Conservation (phyloP, 805 yeast genomes). For the Wickerhamiella brachini region DNA sequence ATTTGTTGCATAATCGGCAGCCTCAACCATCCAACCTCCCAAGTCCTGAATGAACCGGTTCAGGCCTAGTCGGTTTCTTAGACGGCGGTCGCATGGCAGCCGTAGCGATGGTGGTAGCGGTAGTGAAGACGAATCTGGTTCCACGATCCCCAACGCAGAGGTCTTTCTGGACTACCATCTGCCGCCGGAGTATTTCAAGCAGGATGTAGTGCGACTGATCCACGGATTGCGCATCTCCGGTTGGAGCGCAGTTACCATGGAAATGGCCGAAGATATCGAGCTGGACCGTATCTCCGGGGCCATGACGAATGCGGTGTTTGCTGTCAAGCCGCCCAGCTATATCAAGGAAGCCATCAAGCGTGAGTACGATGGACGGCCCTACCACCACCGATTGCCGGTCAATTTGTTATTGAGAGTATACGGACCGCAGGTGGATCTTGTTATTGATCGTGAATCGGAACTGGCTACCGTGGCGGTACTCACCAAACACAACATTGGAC, state of each 20-base stretch:
- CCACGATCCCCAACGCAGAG: constrained; percentile 27
- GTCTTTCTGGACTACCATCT: constrained; percentile 59
- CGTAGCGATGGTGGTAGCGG: constrained; percentile 3
- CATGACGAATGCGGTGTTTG: constrained; percentile 78
- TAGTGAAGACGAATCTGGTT: constrained; percentile 4
- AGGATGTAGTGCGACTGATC: constrained; percentile 55
- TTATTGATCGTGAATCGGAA: constrained; percentile 79
- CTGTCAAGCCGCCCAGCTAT: constrained; percentile 43
- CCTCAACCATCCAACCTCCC: constrained; percentile 1
- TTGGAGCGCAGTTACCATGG: constrained; percentile 50
- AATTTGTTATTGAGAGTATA: constrained; percentile 63
- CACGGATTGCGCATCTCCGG: constrained; percentile 55
- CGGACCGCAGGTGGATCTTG: constrained; percentile 73
- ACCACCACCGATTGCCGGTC: constrained; percentile 33
- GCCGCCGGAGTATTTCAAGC: constrained; percentile 74
- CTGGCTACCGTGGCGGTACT: constrained; percentile 58
- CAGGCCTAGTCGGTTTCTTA: constrained; percentile 2
- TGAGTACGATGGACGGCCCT: constrained; percentile 19
- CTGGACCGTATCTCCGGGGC: constrained; percentile 79
- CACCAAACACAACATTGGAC: constrained; percentile 71
- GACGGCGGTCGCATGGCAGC: constrained; percentile 4
- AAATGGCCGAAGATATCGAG: constrained; percentile 32
- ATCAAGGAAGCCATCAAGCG: constrained; percentile 24
- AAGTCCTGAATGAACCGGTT: not conserved
- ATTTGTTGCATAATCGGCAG: not conserved